These are phyloP conservation scores for Rhizopus stolonifer DNA, from an alignment of 371 early-diverging fungal genomes.

Conservation along the genomic window DNA sequence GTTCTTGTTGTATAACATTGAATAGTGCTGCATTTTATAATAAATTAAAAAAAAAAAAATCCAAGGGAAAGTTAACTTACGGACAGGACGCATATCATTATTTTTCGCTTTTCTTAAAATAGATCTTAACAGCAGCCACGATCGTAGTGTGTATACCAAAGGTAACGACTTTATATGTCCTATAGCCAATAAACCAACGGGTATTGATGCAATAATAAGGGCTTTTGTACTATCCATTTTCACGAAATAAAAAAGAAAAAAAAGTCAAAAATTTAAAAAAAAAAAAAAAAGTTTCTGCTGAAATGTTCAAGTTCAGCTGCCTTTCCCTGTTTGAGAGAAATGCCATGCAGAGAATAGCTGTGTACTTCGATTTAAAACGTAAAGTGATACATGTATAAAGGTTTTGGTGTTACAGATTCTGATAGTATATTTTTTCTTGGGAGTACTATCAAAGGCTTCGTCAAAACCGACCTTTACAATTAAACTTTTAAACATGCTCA, in stretches of 20 bases:
- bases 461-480: too few relatives aligned
- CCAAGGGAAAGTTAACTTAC: constrained; percentile 12
- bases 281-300: too few relatives aligned
- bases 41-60: neutral
- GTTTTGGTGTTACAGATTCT: too few relatives aligned
- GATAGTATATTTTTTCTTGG: too few relatives aligned
- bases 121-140: constrained; percentile 31
- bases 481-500: too few relatives aligned
- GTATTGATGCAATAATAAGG: constrained; percentile 9
- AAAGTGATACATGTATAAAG: too few relatives aligned
- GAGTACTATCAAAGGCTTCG: too few relatives aligned
- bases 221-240: constrained; percentile 5
- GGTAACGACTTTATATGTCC: constrained; percentile 39
- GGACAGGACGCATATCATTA: constrained; percentile 26
- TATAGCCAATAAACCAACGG: constrained; percentile 17
- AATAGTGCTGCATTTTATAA: constrained; percentile 27
- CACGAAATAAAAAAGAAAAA: neutral
- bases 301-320: too few relatives aligned
- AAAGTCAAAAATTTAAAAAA: too few relatives aligned
- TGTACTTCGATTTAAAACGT: too few relatives aligned
- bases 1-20: constrained; percentile 26
- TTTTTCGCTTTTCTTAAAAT: constrained; percentile 33
- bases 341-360: too few relatives aligned
- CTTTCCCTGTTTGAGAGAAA: too few relatives aligned
- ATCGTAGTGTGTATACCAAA: constrained; percentile 38